These are phyloP conservation scores for Saussurea involucrata DNA, from an alignment of 129 eudicot genomes.

Conservation along the genomic window DNA sequence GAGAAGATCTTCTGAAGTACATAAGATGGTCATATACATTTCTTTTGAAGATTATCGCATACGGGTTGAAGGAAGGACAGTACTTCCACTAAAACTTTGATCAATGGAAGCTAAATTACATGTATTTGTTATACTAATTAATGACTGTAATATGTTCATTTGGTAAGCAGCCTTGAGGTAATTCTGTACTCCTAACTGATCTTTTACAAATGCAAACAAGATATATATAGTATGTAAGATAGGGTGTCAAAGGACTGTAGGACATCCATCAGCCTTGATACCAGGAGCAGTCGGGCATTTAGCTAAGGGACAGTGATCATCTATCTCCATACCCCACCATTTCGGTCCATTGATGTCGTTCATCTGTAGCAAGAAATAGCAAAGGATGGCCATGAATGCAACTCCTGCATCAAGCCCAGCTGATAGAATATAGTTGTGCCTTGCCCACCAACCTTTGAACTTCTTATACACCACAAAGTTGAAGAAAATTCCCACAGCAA, in stretches of 20 bases:
- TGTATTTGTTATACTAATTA: background rate
- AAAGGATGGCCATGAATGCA: conserved; percentile 71
- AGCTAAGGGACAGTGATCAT: conserved; percentile 74
- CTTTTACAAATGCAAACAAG: conserved; percentile 7
- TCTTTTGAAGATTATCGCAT: too few relatives aligned
- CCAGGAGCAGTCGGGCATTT: conserved; percentile 80
- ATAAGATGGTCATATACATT: too few relatives aligned
- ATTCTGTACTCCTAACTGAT: background rate
- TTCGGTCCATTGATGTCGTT: conserved; percentile 49
- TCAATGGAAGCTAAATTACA: background rate
- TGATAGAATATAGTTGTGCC: conserved; percentile 69
- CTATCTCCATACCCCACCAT: conserved; percentile 77
- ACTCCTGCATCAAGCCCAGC: conserved; percentile 85
- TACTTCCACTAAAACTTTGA: background rate
- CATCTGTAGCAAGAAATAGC: conserved; percentile 56
- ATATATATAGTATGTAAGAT: background rate
- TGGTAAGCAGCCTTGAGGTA: background rate
- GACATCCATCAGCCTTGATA: conserved; percentile 48
- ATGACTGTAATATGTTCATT: conserved; percentile 11
- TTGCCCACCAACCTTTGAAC: conserved; percentile 75
- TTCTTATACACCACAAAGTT: conserved; percentile 54
- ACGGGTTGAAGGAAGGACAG: background rate
- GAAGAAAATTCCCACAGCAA: conserved; percentile 60
- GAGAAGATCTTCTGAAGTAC: too few relatives aligned
- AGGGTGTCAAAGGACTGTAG: conserved; percentile 25